Conservation (phyloP, 768 basidiomycete species). For the Leccinum variicolor region DNA sequence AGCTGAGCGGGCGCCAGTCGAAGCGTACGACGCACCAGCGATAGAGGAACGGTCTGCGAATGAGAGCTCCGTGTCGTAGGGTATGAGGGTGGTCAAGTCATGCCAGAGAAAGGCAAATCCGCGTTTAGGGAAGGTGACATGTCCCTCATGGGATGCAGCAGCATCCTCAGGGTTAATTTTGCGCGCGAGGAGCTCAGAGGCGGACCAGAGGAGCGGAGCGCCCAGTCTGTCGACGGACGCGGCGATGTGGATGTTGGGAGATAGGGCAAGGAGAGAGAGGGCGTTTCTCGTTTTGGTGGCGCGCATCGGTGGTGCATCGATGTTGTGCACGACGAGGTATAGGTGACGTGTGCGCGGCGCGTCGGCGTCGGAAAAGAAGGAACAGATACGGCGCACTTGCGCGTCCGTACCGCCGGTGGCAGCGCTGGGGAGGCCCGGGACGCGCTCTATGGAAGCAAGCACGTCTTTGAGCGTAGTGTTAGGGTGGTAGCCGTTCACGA, state of each 20-base stretch:
- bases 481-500: slow-evolving; percentile 78
- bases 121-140: slow-evolving; percentile 25
- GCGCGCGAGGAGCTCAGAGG: slow-evolving; percentile 57
- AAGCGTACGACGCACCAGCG: slow-evolving; percentile 43
- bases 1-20: slow-evolving; percentile 25
- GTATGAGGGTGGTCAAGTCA: slow-evolving; percentile 79
- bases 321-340: slow-evolving; percentile 84
- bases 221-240: slow-evolving; percentile 88
- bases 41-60: slow-evolving; percentile 64
- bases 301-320: slow-evolving; percentile 76
- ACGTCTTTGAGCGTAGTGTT: slow-evolving; percentile 67
- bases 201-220: slow-evolving; percentile 79
- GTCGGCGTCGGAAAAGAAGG: slow-evolving; percentile 50
- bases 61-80: slow-evolving; percentile 78
- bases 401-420: slow-evolving; percentile 44
- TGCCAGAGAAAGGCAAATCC: slow-evolving; percentile 85
- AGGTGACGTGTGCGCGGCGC: slow-evolving; percentile 42
- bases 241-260: slow-evolving; percentile 73
- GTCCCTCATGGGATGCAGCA: not conserved
- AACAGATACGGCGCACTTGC: slow-evolving; percentile 61
- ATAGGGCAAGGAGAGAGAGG: slow-evolving; percentile 70
- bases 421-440: slow-evolving; percentile 16
- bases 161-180: slow-evolving; percentile 32
- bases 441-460: slow-evolving; percentile 52
- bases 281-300: slow-evolving; percentile 57